Base-by-base conservation (phyloP, 306 rosid genomes). In the Castanea crenata region DNA sequence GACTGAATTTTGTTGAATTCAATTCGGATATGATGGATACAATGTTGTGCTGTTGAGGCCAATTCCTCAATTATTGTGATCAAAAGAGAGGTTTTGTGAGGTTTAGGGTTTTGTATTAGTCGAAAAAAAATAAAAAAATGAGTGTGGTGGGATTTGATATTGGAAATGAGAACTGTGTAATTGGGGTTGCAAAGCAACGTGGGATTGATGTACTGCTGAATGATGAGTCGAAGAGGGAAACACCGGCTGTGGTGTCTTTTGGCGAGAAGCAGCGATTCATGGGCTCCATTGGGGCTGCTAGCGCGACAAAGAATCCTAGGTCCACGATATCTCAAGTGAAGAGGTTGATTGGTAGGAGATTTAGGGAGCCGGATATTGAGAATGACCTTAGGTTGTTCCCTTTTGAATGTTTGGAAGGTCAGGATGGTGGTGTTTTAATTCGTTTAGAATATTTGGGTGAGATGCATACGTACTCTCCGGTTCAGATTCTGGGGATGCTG, bases 91-190 rank as follows among this genome's bases (percentile, higher is more conserved):
- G 16, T 29, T 64, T 31, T 16, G 44, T 4, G n/a, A 64, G 70
- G 23, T n/a, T 25, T 57, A 6, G 41, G 61, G 10, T 65, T 6
- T 6, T 54, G 11, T 18, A 25, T 25, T 9, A 72, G 79, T 25
- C 1, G 69, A 49, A 81, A 41, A 38, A 34, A 35, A 49, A 81
- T 8, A 38, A 34, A 35, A 41, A 8, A 71, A 85, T 88, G 91
- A 88, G 86, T 57, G 89, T 88, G 71, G 86, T 88, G 69, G 91
- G 91, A 23, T 83, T 85, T 70, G 91, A 88, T 81, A 67, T 88
- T 71, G 91, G 91, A 67, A 88, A 85, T 71, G 91, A 88, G 81
- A 88, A 88, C 70, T 88, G 91, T 74, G 89, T 88, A 20, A 86
- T 83, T 72, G 89, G 83, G 21, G 88, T 88, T 73, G 89, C 82